Evolutionary conservation across 192 early-diverging fungal species (phyloP).

Genomic region (Coemansia sp.): DNA sequence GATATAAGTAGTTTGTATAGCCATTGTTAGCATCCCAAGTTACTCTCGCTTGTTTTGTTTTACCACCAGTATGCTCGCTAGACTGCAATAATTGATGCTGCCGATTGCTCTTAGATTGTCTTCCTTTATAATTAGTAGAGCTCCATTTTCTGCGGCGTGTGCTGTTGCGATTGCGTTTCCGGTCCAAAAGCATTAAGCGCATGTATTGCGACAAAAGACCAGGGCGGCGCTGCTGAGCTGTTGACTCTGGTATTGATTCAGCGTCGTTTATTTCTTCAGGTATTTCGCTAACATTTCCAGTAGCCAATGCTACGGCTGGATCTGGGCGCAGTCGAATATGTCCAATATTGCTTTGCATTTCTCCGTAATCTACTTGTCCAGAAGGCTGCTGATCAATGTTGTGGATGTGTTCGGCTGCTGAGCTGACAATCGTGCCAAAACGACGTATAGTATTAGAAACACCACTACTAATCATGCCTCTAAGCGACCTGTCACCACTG

Average conservation of each 20-base stretch:
- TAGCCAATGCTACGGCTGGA: conserved; percentile 15
- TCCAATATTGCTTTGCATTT: conserved; percentile 30
- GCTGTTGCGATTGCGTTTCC: conserved; percentile 2
- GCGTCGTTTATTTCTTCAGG: conserved; percentile 1
- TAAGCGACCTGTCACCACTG: neutral
- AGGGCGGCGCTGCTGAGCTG: conserved; percentile 13
- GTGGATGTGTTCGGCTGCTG: conserved; percentile 34
- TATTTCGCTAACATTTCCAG: conserved; percentile 1
- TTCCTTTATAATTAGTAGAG: neutral
- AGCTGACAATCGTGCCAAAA: conserved; percentile 18
- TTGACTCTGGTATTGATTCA: neutral
- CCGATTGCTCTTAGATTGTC: neutral
- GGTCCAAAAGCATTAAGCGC: conserved; percentile 36
- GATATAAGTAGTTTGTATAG: neutral
- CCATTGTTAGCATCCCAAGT: neutral
- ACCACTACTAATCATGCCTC: conserved; percentile 9
- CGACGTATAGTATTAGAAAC: conserved; percentile 8
- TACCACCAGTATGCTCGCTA: neutral
- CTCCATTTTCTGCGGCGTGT: neutral
- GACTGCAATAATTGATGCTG: neutral
- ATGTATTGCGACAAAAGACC: conserved; percentile 43
- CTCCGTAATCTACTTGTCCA: conserved; percentile 4
- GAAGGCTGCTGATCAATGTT: conserved; percentile 23
- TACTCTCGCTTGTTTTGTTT: neutral
- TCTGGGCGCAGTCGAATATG: conserved; percentile 43